These are phyloP conservation scores for Escovopsis sp. DNA, from an alignment of 2,329 filamentous ascomycete genomes.

Conservation along the genomic window DNA sequence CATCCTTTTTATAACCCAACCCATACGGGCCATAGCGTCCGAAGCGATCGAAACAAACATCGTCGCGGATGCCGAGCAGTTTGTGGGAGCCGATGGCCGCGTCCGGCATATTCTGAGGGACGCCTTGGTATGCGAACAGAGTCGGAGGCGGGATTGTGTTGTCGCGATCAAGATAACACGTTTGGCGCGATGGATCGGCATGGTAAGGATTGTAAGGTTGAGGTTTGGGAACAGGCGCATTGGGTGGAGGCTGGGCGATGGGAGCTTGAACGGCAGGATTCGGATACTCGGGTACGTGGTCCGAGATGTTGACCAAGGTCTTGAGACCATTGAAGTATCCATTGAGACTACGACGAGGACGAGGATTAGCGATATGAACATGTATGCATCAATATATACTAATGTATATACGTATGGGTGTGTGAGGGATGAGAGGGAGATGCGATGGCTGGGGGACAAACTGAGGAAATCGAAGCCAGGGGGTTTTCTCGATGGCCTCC, in stretches of 20 bases:
- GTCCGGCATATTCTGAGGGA: conserved; percentile 64
- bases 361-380: not conserved
- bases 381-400: not conserved
- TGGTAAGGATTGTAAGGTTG: conserved; percentile 52
- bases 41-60: conserved; percentile 80
- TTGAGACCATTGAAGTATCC: conserved; percentile 70
- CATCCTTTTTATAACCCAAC: conserved; percentile 59
- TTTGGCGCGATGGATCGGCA: conserved; percentile 34
- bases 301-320: conserved; percentile 45
- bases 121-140: conserved; percentile 52
- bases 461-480: conserved; percentile 27
- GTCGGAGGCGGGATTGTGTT: conserved; percentile 44
- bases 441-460: conserved; percentile 10
- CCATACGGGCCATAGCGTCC: conserved; percentile 76
- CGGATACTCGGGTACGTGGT: conserved; percentile 65
- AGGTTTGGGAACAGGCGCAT: conserved; percentile 26
- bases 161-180: conserved; percentile 49
- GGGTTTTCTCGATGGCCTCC: conserved; percentile 19
- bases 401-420: too few relatives aligned
- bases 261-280: conserved; percentile 19
- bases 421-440: not conserved
- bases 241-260: conserved; percentile 20
- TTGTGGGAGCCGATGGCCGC: conserved; percentile 64
- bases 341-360: conserved; percentile 43
- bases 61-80: conserved; percentile 56